Base-by-base conservation (phyloP, 805 yeast genomes). In the Lipomyces oligophaga region DNA sequence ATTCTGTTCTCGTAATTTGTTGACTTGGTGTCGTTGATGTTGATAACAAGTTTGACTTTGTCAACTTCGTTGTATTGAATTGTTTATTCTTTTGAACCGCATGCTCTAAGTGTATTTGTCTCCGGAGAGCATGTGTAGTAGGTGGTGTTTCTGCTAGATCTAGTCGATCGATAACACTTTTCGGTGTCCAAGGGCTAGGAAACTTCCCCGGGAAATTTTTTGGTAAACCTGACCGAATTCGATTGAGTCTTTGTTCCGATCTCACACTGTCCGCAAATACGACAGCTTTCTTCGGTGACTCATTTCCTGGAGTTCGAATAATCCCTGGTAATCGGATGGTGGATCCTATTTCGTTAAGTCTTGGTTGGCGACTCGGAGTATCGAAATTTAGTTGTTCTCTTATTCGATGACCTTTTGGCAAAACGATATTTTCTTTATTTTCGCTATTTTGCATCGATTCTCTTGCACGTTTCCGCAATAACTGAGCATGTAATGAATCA, bases 141-240 rank as follows among this genome's bases (percentile, higher is more conserved):
- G 43, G 22, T 4, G 51, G 50, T 2, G 46, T 39, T 20, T 46
- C 49, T 5, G 50, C 51, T 27, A 49, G 31, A 28, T 45, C 51
- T 16, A 41, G 27, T 4, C 43, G 31, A 24, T 41, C 47, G 10
- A 43, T 45, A 10, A 49, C 41, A 27, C 41, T 31, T 25, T 48
- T 43, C 4, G 55, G 55, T 5, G 55, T 51, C 49, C 47, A 51
- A 4, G 59, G 59, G 43, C 60, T 57, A 2, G 60, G 60, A 32
- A 57, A 55, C 30, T 54, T 56, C 11, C 60, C 60, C 2, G 60
- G 60, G 43, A 49, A 57, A 24, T 52, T 39, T 11, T 35, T 27
- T 3, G 60, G 59, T 10, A 57, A 39, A 5, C 60, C 59, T 15
- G 59, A 49, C 31, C 49, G 42, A 10, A 53, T 34, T 16, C 49